Conservation (phyloP, 805 yeast genomes). For the Zygoascus bituminiphila region DNA sequence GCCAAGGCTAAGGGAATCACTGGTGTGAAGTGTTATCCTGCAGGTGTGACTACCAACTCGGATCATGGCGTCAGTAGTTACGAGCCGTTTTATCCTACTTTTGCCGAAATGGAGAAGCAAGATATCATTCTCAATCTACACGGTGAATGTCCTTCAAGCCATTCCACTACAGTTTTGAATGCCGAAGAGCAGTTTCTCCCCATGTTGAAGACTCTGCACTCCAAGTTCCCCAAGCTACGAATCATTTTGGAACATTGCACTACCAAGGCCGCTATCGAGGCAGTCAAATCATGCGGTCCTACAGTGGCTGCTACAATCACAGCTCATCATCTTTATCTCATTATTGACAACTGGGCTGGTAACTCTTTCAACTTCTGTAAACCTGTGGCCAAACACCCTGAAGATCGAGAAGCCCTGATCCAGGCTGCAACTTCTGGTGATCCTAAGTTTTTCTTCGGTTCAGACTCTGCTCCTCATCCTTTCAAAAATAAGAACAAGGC, state of each 20-base stretch:
- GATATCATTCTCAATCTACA: constrained; percentile 78
- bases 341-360: constrained; percentile 95
- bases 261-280: constrained; percentile 76
- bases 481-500: constrained; percentile 66
- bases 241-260: constrained; percentile 95
- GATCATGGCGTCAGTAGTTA: constrained; percentile 87
- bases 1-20: constrained; percentile 66
- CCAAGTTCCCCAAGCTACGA: constrained; percentile 75
- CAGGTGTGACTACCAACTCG: constrained; percentile 98
- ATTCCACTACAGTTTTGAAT: constrained; percentile 79
- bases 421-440: constrained; percentile 87
- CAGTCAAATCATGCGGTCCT: constrained; percentile 60
- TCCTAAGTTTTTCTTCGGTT: constrained; percentile 91
- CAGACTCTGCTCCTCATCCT: constrained; percentile 98
- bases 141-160: constrained; percentile 84
- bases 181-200: constrained; percentile 94
- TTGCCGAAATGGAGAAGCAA: constrained; percentile 77
- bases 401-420: constrained; percentile 71
- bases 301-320: constrained; percentile 91
- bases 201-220: constrained; percentile 68
- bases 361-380: constrained; percentile 92
- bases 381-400: constrained; percentile 93
- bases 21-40: constrained; percentile 96
- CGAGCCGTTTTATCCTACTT: constrained; percentile 78
- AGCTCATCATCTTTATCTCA: constrained; percentile 85